Conservation (phyloP, 176 grass and related monocot genomes). For the Aegilops longissima region DNA sequence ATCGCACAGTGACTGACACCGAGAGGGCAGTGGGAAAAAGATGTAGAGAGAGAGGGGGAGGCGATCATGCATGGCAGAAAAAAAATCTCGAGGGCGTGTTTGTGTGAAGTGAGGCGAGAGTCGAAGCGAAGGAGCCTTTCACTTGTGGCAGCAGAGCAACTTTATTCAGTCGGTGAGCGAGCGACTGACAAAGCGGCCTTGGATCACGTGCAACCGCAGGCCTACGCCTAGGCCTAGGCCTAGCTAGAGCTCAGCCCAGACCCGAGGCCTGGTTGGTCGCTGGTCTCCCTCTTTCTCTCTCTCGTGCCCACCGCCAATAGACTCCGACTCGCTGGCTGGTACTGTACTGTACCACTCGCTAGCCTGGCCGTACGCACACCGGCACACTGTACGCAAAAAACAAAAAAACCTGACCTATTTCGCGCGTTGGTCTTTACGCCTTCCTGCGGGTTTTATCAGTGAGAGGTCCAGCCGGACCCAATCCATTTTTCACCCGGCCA, state of each 20-base stretch:
- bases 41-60: background rate
- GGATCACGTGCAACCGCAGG: slow-evolving; percentile 44
- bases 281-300: background rate
- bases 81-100: background rate
- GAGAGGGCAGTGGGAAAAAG: background rate
- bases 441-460: too few species aligned
- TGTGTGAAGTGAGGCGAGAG: background rate
- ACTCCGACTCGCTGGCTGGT: too few species aligned
- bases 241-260: too few species aligned
- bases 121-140: background rate
- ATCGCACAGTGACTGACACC: background rate
- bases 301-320: background rate
- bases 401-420: background rate
- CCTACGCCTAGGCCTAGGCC: background rate
- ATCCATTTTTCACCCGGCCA: too few species aligned
- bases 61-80: background rate
- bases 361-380: background rate
- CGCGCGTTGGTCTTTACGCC: background rate
- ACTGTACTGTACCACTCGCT: background rate
- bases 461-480: too few species aligned
- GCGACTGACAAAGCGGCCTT: slow-evolving; percentile 6
- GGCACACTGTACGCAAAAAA: background rate
- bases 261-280: background rate
- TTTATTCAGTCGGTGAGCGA: background rate
- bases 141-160: background rate